Evolutionary conservation across 2,329 filamentous ascomycete genomes (phyloP).

Genomic region (Colletotrichum gigasporum): DNA sequence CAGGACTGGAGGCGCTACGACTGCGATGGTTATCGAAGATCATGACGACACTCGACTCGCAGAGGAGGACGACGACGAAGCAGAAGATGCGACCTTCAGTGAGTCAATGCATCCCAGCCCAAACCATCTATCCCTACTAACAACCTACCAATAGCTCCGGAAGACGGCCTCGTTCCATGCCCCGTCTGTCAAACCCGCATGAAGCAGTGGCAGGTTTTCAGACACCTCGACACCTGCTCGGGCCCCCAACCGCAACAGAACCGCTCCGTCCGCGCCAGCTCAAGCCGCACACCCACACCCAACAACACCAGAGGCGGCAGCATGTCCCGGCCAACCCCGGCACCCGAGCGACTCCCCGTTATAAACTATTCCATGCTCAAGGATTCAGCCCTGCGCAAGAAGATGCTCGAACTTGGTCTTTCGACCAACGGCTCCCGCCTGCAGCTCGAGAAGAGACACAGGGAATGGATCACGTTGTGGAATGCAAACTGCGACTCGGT

Average conservation of each 20-base stretch:
- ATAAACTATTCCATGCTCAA: conserved; percentile 90
- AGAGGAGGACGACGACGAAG: conserved; percentile 14
- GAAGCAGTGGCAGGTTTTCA: conserved; percentile 80
- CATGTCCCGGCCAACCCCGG: conserved; percentile 47
- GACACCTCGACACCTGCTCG: conserved; percentile 78
- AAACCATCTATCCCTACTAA: conserved; percentile 20
- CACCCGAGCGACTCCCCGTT: conserved; percentile 74
- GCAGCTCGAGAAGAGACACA: conserved; percentile 82
- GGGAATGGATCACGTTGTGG: conserved; percentile 94
- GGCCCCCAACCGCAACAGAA: conserved; percentile 45
- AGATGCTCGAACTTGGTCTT: conserved; percentile 83
- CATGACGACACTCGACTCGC: conserved; percentile 5
- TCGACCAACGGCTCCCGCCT: conserved; percentile 73
- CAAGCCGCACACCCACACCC: not conserved
- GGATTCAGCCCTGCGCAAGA: conserved; percentile 80
- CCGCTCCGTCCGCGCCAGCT: not conserved
- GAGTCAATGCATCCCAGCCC: not conserved
- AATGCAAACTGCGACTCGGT: conserved; percentile 95
- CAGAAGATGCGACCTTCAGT: conserved; percentile 16
- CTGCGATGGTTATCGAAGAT: conserved; percentile 40
- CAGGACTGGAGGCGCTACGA: conserved; percentile 47
- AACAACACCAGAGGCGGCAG: not conserved
- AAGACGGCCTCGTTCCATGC: conserved; percentile 83
- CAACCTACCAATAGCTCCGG: conserved; percentile 43
- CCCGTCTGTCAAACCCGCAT: conserved; percentile 84